Conservation (phyloP, 129 eudicot species). For the Apium graveolens region DNA sequence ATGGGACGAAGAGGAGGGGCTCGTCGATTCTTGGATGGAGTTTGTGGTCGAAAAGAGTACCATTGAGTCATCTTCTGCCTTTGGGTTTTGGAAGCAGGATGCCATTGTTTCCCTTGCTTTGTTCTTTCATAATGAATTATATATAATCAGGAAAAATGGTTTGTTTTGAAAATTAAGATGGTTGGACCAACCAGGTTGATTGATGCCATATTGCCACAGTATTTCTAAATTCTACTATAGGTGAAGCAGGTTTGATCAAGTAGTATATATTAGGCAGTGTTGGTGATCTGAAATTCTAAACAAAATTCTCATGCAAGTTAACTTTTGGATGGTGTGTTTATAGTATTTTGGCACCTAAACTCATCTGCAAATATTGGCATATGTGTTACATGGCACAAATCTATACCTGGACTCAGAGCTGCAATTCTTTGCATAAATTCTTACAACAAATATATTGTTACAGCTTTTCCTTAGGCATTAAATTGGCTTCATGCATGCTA, state of each 20-base stretch:
- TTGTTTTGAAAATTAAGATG: background rate
- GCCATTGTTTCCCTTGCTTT: conserved; percentile 28
- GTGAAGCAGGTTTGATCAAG: conserved; percentile 8
- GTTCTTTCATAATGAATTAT: background rate
- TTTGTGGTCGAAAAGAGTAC: conserved; percentile 65
- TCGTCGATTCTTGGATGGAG: conserved; percentile 57
- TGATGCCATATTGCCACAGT: background rate
- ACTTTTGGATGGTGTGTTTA: background rate
- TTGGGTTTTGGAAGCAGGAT: conserved; percentile 32
- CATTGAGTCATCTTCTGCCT: conserved; percentile 57
- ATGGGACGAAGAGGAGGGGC: conserved; percentile 51
- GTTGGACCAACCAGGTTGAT: conserved; percentile 14
- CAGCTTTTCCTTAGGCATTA: too few species aligned
- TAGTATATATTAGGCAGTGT: background rate
- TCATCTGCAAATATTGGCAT: too few species aligned
- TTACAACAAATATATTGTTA: too few species aligned
- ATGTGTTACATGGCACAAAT: too few species aligned
- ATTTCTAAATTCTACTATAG: conserved; percentile 6
- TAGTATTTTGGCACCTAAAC: too few species aligned
- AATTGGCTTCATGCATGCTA: too few species aligned
- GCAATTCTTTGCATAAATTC: too few species aligned
- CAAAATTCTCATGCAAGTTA: background rate
- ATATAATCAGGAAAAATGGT: background rate
- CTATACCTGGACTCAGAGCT: too few species aligned
- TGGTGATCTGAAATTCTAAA: conserved; percentile 10